Evolutionary conservation across 768 basidiomycete species (phyloP).

Genomic region (Phylloporus arenicola): DNA sequence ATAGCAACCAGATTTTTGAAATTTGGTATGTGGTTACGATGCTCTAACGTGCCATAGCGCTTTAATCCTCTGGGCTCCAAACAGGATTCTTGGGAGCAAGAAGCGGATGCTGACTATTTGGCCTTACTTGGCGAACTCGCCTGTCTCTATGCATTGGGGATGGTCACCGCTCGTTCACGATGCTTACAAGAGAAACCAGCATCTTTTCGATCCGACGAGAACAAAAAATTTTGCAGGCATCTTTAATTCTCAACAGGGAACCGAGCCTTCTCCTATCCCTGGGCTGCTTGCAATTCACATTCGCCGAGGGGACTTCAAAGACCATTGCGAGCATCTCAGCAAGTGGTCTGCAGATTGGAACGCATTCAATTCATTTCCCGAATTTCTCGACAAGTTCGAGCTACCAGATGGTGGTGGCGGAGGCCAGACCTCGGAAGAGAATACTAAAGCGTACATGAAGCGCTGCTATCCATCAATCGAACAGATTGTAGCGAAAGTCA

Average conservation of each 20-base stretch:
- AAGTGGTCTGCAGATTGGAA: slow-evolving; percentile 34
- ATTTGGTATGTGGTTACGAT: slow-evolving; percentile 26
- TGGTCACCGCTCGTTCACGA: slow-evolving; percentile 35
- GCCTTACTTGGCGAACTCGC: slow-evolving; percentile 30
- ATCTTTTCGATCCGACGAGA: slow-evolving; percentile 14
- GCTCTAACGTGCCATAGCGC: background rate
- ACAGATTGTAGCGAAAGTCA: slow-evolving; percentile 39
- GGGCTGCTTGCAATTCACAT: slow-evolving; percentile 48
- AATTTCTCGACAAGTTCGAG: slow-evolving; percentile 34
- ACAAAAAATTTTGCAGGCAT: background rate
- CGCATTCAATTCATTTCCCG: slow-evolving; percentile 43
- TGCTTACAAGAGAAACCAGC: slow-evolving; percentile 30
- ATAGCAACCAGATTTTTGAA: slow-evolving; percentile 30
- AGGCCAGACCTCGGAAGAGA: slow-evolving; percentile 16
- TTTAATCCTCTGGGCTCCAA: background rate
- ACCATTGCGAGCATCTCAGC: slow-evolving; percentile 40
- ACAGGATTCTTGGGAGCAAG: slow-evolving; percentile 32
- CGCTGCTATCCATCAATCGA: slow-evolving; percentile 42
- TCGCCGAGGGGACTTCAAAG: slow-evolving; percentile 45
- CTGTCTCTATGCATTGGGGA: slow-evolving; percentile 31
- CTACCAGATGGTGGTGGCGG: slow-evolving; percentile 24
- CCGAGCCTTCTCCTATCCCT: slow-evolving; percentile 19
- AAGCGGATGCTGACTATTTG: slow-evolving; percentile 32
- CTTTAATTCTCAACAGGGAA: background rate
- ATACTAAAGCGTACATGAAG: slow-evolving; percentile 23